Evolutionary conservation across 208 protist genomes (phyloP).

Genomic region (Acanthamoeba castellanii): DNA sequence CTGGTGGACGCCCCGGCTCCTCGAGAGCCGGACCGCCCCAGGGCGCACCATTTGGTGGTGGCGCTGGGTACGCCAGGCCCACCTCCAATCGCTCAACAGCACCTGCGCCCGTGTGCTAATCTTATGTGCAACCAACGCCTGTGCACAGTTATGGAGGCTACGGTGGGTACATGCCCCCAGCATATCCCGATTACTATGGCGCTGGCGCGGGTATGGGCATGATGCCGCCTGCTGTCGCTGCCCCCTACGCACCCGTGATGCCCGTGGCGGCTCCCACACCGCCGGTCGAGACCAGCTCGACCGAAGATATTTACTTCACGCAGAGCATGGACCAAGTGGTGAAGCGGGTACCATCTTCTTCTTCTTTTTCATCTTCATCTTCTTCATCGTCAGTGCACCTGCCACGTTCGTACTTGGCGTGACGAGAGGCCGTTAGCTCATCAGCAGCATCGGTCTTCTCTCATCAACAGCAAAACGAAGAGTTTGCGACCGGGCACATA

Average conservation of each 20-base stretch:
- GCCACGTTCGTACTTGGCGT: too few relatives aligned
- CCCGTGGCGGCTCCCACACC: not conserved
- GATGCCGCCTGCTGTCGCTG: not conserved
- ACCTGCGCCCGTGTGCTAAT: too few relatives aligned
- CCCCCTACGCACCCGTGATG: not conserved
- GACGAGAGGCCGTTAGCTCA: too few relatives aligned
- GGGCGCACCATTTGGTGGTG: not conserved
- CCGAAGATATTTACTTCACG: conserved; percentile 5
- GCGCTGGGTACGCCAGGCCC: not conserved
- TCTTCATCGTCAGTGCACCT: not conserved
- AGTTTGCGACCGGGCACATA: not conserved
- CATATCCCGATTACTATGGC: not conserved
- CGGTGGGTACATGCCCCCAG: not conserved
- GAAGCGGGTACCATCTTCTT: not conserved
- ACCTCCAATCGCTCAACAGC: not conserved
- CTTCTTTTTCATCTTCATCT: not conserved
- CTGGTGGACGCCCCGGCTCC: not conserved
- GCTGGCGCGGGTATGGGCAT: not conserved
- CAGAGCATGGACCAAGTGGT: not conserved
- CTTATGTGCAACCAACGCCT: not conserved
- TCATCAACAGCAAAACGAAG: not conserved
- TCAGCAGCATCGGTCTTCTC: too few relatives aligned
- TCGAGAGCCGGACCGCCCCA: not conserved
- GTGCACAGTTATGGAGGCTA: not conserved
- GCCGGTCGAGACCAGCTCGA: not conserved